Evolutionary conservation across 441 rosid genomes (phyloP), one percentile per base, ranked within the genome.

Genomic region (Pelargonium citronellum): DNA sequence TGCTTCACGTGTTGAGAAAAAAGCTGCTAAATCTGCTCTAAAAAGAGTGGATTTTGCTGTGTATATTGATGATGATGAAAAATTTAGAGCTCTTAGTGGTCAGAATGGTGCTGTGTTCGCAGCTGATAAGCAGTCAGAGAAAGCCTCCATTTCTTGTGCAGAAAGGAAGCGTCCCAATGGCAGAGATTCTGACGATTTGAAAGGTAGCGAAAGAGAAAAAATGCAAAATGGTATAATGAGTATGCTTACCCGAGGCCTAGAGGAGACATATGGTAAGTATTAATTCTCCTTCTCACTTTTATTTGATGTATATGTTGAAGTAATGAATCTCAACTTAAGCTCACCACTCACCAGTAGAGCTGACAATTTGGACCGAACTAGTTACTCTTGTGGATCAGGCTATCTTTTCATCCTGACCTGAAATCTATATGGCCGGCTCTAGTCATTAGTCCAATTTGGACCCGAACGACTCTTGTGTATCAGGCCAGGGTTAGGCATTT

Each of bases 31-130:
- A 51, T 66, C 72, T 44, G 53, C 78, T 71, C 22, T 41, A 75
- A 69, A 65, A 74, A 69, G 75, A 63, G 17, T 66, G 73, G 39
- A 67, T 19, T 58, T 65, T 65, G 60, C 69, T 7, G 67, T 71
- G 74, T 78, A 78, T 65, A 27, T 70, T 62, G 15, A 22, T 61
- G 83, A 69, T 72, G 69, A 71, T 30, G 78, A 71, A 72, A 88
- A 81, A 71, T 71, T 73, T 55, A 74, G 69, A 67, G 81, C 74
- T 47, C 81, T 86, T 78, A 78, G 58, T 67, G 71, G 57, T 81
- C 84, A 78, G 75, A 86, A 81, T 74, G 87, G 84, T 27, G 70
- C 82, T 15, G 79, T 73, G 60, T 84, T 84, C 65, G 80, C 87
- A 4, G 72, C 79, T 27, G 77, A 78, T 77, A 77, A 75, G 74